A percentile compares a stretch with the other conserved stretches of the same genome.
These are phyloP conservation scores for Monilinia fructicola DNA, from an alignment of 2,329 filamentous ascomycete species.

Conservation along the genomic window DNA sequence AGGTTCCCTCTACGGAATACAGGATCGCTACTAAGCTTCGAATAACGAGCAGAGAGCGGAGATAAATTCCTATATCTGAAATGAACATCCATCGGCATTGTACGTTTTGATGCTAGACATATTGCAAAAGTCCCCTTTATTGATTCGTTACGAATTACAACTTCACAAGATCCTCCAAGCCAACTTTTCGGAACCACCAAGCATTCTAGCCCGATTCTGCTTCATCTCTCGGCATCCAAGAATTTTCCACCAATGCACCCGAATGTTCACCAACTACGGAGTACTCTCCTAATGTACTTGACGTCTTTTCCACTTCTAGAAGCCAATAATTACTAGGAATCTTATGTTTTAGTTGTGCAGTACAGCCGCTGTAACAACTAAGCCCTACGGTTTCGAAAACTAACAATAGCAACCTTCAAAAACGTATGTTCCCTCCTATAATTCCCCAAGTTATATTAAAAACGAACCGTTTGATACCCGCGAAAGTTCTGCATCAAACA, in stretches of 20 bases:
- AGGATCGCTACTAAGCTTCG: not conserved
- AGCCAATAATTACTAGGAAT: not conserved
- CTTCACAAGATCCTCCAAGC: not conserved
- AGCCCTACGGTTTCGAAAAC: constrained; percentile 1
- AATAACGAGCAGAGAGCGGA: not conserved
- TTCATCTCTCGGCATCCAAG: no score
- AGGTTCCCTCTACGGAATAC: not conserved
- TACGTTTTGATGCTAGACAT: not conserved
- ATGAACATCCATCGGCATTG: not conserved
- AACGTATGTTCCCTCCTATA: not conserved
- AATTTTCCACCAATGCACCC: not conserved
- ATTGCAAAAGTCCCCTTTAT: not conserved
- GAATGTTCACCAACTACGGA: not conserved
- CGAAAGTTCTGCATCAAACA: not conserved
- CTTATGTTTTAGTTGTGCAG: not conserved
- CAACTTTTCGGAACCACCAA: not conserved
- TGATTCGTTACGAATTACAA: not conserved
- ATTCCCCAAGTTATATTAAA: not conserved
- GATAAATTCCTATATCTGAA: not conserved
- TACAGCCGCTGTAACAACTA: not conserved
- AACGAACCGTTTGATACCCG: not conserved
- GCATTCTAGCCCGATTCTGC: not conserved
- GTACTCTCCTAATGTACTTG: not conserved
- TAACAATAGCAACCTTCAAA: not conserved
- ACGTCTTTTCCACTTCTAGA: not conserved